Evolutionary conservation across 768 basidiomycete genomes (phyloP).

Genomic region (Pleurotus cornucopiae): DNA sequence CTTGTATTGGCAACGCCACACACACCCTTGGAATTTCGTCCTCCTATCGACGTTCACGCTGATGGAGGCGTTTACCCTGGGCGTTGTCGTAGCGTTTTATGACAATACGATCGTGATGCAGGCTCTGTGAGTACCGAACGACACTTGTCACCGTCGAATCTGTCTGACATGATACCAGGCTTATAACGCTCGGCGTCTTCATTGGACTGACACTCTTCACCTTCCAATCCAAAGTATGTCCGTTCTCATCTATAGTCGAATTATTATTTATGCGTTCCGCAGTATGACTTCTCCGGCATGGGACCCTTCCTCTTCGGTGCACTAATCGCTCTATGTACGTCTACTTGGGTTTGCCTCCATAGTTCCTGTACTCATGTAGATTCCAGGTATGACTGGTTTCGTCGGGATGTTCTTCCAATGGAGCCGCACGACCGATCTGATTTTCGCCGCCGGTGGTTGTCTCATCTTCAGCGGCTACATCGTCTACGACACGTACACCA

Average conservation of each 20-base stretch:
- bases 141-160: not conserved
- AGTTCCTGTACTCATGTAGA: not conserved
- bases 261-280: not conserved
- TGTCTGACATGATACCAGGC: constrained; percentile 27
- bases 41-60: constrained; percentile 85
- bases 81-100: constrained; percentile 76
- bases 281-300: constrained; percentile 95
- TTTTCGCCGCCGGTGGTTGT: constrained; percentile 74
- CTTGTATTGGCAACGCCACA: constrained; percentile 91
- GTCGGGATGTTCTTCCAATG: constrained; percentile 89
- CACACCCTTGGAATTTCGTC: constrained; percentile 82
- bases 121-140: constrained; percentile 57
- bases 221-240: constrained; percentile 79
- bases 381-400: constrained; percentile 71
- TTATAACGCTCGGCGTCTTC: constrained; percentile 92
- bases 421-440: constrained; percentile 72
- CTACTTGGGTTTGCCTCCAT: not conserved
- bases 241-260: not conserved
- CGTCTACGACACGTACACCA: constrained; percentile 86
- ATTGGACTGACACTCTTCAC: constrained; percentile 92
- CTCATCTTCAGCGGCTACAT: constrained; percentile 88
- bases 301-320: constrained; percentile 88
- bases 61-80: constrained; percentile 87
- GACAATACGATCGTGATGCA: constrained; percentile 75
- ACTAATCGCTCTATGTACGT: constrained; percentile 71